A percentile compares a stretch with the other conserved stretches of the same genome.
These are phyloP conservation scores for Citrus medica DNA, from an alignment of 345 rosid genomes.

Conservation along the genomic window DNA sequence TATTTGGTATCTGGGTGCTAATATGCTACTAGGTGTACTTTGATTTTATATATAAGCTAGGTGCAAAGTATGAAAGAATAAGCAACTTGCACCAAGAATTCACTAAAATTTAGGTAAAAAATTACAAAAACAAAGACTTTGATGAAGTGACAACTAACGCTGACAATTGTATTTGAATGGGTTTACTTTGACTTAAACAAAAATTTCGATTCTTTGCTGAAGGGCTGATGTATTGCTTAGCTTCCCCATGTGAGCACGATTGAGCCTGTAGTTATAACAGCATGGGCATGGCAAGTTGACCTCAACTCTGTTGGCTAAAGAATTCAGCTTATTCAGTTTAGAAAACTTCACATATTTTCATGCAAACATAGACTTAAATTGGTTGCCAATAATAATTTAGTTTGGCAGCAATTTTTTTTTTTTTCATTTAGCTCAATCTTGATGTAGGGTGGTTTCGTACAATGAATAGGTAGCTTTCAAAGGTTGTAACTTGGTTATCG, in stretches of 20 bases:
- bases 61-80: not conserved
- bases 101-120: not conserved
- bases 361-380: not conserved
- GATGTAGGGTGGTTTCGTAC: no score
- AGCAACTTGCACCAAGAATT: not conserved
- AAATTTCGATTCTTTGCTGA: not conserved
- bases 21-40: not conserved
- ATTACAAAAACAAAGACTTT: not conserved
- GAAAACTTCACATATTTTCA: not conserved
- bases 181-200: slow-evolving; percentile 12
- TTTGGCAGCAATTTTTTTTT: no score
- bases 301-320: not conserved
- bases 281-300: not conserved
- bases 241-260: not conserved
- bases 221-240: not conserved
- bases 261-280: not conserved
- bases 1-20: not conserved
- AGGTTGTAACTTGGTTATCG: accelerated
- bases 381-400: not conserved
- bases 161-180: not conserved
- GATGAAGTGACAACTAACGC: not conserved
- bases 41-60: not conserved
- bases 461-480: no score
- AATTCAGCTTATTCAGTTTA: not conserved
- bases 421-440: no score